These are phyloP conservation scores for Eucalyptus curtisii DNA, from an alignment of 345 rosid species.

Conservation along the genomic window DNA sequence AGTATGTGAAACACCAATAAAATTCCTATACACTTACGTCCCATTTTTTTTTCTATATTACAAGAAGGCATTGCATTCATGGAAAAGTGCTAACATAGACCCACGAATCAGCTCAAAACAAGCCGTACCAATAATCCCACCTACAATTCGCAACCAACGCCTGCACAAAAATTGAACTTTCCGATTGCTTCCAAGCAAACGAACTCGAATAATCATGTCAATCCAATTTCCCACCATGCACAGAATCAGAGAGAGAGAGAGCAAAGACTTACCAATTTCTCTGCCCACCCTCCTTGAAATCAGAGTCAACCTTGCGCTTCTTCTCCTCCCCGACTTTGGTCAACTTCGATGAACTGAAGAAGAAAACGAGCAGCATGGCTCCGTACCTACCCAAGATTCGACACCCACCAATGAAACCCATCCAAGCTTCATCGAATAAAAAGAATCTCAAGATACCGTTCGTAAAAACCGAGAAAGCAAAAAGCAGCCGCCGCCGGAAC, in stretches of 20 bases:
- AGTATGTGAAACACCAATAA: neutral
- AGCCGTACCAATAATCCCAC: neutral
- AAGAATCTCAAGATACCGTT: neutral
- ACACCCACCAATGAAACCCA: neutral
- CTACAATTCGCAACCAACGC: neutral
- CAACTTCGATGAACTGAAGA: constrained; percentile 76
- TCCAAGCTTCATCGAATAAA: neutral
- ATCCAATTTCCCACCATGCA: neutral
- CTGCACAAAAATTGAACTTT: neutral
- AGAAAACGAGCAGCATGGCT: constrained; percentile 69
- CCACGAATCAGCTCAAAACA: neutral
- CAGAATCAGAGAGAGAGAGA: neutral
- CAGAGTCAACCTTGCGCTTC: constrained; percentile 68
- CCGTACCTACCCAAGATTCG: constrained; percentile 45
- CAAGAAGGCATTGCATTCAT: neutral
- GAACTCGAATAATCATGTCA: neutral
- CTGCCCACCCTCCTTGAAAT: constrained; percentile 92
- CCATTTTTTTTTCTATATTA: neutral
- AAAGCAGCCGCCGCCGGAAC: neutral
- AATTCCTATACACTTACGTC: neutral
- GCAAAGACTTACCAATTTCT: constrained; percentile 55
- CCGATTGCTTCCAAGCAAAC: neutral
- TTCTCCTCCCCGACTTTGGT: constrained; percentile 84
- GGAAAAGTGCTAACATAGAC: neutral
- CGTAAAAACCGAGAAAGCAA: no score